Conservation (phyloP, 2,329 filamentous ascomycete genomes). For the Penicillium sp. region DNA sequence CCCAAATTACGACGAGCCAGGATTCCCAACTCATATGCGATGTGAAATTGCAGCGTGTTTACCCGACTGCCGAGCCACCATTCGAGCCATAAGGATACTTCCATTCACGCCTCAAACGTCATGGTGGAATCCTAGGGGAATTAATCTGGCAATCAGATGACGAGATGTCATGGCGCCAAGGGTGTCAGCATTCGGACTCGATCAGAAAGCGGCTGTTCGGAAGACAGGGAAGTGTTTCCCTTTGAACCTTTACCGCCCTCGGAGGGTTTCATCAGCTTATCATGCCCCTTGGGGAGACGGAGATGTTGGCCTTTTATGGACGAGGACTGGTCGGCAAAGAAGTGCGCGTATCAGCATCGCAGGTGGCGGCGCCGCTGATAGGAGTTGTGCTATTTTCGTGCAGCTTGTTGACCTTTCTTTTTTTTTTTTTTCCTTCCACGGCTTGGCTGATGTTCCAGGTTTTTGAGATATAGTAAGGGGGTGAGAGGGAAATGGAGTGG, state of each 20-base stretch:
- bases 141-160: constrained; percentile 12
- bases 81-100: constrained; percentile 1
- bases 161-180: constrained; percentile 8
- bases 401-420: neutral
- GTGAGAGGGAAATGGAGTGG: neutral
- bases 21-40: constrained; percentile 1
- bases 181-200: neutral
- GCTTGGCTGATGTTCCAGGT: neutral
- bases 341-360: constrained; percentile 2
- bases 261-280: neutral
- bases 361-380: constrained; percentile 6
- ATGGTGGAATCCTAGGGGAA: neutral
- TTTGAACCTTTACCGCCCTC: neutral
- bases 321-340: constrained; percentile 7
- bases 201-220: neutral
- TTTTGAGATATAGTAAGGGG: neutral
- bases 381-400: neutral
- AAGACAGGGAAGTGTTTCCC: neutral
- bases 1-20: constrained; percentile 2
- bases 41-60: constrained; percentile 14
- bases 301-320: constrained; percentile 8
- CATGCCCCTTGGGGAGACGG: constrained; percentile 1
- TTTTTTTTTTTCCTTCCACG: neutral
- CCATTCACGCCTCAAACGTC: neutral
- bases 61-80: constrained; percentile 20